Evolutionary conservation across 495 filamentous ascomycete species (phyloP).

Genomic region (Aspergillus sclerotiicarbonarius): DNA sequence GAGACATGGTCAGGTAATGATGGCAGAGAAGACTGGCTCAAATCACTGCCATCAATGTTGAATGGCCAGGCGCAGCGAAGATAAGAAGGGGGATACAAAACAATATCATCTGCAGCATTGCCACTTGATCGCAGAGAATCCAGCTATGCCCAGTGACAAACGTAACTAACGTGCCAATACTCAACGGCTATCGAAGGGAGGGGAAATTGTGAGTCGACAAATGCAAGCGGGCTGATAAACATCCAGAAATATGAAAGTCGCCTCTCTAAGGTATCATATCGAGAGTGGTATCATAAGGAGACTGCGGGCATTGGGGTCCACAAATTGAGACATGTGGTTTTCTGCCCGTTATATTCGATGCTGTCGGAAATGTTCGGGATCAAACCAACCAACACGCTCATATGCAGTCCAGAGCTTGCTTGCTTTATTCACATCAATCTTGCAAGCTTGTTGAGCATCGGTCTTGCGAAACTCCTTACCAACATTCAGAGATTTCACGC

Average conservation of each 20-base stretch:
- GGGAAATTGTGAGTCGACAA: not conserved
- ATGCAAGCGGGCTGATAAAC: not conserved
- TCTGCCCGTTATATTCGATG: slow-evolving; percentile 39
- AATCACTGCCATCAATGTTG: not conserved
- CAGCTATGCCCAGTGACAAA: not conserved
- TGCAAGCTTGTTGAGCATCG: slow-evolving; percentile 94
- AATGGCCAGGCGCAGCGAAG: not conserved
- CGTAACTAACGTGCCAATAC: not conserved
- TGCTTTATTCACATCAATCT: slow-evolving; percentile 98
- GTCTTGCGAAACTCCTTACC: slow-evolving; percentile 94
- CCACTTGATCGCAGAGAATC: not conserved
- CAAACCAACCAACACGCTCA: slow-evolving; percentile 86
- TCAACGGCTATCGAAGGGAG: not conserved
- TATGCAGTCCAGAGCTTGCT: slow-evolving; percentile 93
- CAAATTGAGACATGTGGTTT: not conserved
- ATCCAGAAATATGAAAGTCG: not conserved
- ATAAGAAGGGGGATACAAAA: not conserved
- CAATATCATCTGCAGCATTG: not conserved
- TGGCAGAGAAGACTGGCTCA: not conserved
- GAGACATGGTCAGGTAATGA: not conserved
- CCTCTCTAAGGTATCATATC: not conserved
- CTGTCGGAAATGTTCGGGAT: slow-evolving; percentile 56
- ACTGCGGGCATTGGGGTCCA: not conserved
- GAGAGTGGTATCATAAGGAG: not conserved
- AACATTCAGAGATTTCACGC: slow-evolving; percentile 63